phyloP scores from a whole-genome alignment of 352 stramenopile genomes.

The Blastocystis hominis region DNA sequence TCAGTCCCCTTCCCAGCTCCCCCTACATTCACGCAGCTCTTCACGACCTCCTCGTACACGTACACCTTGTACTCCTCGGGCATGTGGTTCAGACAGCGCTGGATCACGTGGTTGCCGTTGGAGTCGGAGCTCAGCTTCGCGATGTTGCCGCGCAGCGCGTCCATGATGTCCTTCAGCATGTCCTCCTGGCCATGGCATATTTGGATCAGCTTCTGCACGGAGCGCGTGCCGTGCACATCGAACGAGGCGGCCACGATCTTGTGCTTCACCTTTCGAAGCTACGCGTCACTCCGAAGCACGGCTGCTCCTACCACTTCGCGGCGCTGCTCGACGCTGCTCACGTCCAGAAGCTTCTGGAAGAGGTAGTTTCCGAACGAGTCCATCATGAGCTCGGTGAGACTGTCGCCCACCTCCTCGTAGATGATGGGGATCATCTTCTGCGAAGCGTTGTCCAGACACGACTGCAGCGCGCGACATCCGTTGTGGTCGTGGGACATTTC shows the following conservation, averaged over 20 bases:
- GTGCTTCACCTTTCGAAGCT: constrained; percentile 71
- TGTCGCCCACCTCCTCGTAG: constrained; percentile 85
- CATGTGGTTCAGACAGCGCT: constrained; percentile 85
- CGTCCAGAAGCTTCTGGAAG: constrained; percentile 95
- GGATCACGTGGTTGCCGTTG: constrained; percentile 93
- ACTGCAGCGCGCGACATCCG: constrained; percentile 86
- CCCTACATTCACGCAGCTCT: constrained; percentile 72
- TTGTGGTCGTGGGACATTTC: constrained; percentile 85
- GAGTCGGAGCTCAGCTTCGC: constrained; percentile 89
- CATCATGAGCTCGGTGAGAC: constrained; percentile 92
- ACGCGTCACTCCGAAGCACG: neutral
- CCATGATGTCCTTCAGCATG: constrained; percentile 80
- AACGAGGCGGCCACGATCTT: constrained; percentile 86
- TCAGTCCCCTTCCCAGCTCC: neutral
- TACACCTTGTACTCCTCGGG: constrained; percentile 84
- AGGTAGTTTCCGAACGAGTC: constrained; percentile 97
- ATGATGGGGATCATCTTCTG: constrained; percentile 81
- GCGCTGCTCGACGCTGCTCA: constrained; percentile 77
- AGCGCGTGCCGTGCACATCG: constrained; percentile 91
- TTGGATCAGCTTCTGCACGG: constrained; percentile 94
- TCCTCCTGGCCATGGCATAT: constrained; percentile 70
- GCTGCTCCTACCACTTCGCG: constrained; percentile 74
- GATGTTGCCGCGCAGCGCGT: constrained; percentile 80
- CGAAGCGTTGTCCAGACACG: constrained; percentile 85
- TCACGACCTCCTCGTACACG: constrained; percentile 88